Base-by-base conservation (phyloP, 495 filamentous ascomycete genomes). In the Aspergillus asperescens region DNA sequence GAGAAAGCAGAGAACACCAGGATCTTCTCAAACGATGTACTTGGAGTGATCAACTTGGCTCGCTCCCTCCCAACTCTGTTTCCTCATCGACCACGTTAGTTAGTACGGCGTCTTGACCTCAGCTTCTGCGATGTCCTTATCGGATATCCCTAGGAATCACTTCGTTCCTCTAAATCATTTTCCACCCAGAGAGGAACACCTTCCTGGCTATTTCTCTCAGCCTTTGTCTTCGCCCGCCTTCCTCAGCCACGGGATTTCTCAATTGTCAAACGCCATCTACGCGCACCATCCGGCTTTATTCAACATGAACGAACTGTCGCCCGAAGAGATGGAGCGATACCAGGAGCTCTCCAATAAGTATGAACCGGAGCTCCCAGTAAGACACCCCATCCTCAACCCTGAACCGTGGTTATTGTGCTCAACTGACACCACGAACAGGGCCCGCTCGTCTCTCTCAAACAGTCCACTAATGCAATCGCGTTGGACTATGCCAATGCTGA, bases 401-500 rank as follows among this genome's bases (percentile, higher is more conserved):
- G 6, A 5, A 13, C 10, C n/a, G 40, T 23, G 18, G 13, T 25
- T 7, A 12, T 16, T 4, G 20, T 34, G 7, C 29, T 13, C 13
- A 24, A 49, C 35, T 58, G 13, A 61, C 48, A 34, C 24, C 15
- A 52, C 37, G 7, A 19, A 52, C 22, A 55, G 92, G 91, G 88
- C 43, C 86, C 88, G 28, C 74, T 90, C 10, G 88, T 97, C 39
- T 87, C 92, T 55, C 72, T 83, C 31, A 87, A 87, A 59, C 83
- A 81, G 60, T 81, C 86, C 9, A 95, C 83, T 70, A 81, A 82
- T 58, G 79, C 74, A 43, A 88, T 98, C 59, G 85, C 87, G 4
- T 76, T 83, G 55, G 91, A 96, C 64, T 98, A 96, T 71, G 88
- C 89, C 22, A 86, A 88, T 73, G 92, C 89, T 44, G 92, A 98